These are phyloP conservation scores for Daedalea quercina DNA, from an alignment of 768 basidiomycete species.

Conservation along the genomic window DNA sequence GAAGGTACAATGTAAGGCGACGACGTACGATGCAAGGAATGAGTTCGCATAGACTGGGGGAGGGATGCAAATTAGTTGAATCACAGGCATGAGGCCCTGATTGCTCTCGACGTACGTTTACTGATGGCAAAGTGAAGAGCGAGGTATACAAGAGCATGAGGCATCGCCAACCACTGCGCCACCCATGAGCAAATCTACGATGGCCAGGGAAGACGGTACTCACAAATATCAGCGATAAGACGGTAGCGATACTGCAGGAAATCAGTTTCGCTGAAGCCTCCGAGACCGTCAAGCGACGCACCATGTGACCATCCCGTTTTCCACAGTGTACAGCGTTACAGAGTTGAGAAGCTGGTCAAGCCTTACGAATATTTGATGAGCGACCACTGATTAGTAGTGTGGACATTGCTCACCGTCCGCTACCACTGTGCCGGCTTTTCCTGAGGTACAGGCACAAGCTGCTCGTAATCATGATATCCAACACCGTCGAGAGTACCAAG, in stretches of 20 bases:
- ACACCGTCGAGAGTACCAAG: conserved; percentile 16
- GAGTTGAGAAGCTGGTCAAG: conserved; percentile 21
- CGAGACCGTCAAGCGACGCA: conserved; percentile 4
- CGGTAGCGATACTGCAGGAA: conserved; percentile 12
- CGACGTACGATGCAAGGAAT: conserved; percentile 21
- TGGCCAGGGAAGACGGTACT: conserved; percentile 3
- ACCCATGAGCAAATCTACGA: not conserved
- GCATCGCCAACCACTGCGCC: conserved; percentile 20
- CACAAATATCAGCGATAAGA: conserved; percentile 20
- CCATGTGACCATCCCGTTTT: conserved; percentile 22
- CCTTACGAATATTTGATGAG: conserved; percentile 7
- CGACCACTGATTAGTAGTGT: not conserved
- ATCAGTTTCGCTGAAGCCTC: not conserved
- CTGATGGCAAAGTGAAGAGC: conserved; percentile 24
- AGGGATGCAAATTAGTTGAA: not conserved
- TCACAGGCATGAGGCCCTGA: not conserved
- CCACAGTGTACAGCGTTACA: conserved; percentile 21
- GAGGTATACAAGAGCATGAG: conserved; percentile 21
- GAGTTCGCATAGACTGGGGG: conserved; percentile 23
- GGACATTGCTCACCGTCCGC: conserved; percentile 14
- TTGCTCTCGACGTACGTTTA: conserved; percentile 18
- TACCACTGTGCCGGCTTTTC: conserved; percentile 16
- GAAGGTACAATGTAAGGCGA: not conserved
- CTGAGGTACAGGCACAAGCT: conserved; percentile 18
- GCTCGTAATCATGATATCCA: conserved; percentile 20